phyloP scores from a whole-genome alignment of 1,284 basidiomycete species.

The Sphagnurus paluster region DNA sequence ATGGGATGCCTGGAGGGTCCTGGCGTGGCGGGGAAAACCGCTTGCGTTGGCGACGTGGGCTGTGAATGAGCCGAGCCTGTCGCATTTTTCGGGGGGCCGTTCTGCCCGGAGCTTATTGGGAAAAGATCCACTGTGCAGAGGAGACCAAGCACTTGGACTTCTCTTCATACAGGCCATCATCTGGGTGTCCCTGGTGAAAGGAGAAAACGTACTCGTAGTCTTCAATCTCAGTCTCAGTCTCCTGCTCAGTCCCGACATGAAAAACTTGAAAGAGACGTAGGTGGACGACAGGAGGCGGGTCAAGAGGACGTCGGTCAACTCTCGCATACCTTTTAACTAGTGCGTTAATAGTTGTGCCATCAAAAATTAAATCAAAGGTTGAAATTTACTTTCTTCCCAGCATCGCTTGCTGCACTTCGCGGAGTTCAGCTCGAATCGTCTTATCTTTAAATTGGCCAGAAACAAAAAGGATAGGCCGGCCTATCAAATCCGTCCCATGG shows the following conservation, averaged over 20 bases:
- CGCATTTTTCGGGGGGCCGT: conserved; percentile 7
- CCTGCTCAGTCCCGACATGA: conserved; percentile 37
- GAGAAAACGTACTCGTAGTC: conserved; percentile 44
- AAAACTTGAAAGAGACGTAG: conserved; percentile 49
- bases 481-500: conserved; percentile 32
- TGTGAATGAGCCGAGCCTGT: conserved; percentile 9
- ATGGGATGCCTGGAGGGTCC: conserved; percentile 8
- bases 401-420: conserved; percentile 65
- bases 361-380: background rate
- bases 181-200: background rate
- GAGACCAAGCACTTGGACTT: conserved; percentile 49
- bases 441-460: conserved; percentile 60
- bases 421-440: conserved; percentile 57
- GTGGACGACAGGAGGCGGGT: conserved; percentile 63
- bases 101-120: conserved; percentile 33
- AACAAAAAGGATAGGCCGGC: conserved; percentile 50
- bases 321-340: conserved; percentile 46
- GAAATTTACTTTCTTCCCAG: conserved; percentile 59
- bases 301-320: conserved; percentile 61
- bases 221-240: conserved; percentile 42
- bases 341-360: conserved; percentile 3
- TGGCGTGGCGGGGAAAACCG: conserved; percentile 9
- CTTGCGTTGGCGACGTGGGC: conserved; percentile 11
- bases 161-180: conserved; percentile 29
- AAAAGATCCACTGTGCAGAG: conserved; percentile 65